These are phyloP conservation scores for Hibiscus syriacus DNA, from an alignment of 345 rosid species.

Conservation along the genomic window DNA sequence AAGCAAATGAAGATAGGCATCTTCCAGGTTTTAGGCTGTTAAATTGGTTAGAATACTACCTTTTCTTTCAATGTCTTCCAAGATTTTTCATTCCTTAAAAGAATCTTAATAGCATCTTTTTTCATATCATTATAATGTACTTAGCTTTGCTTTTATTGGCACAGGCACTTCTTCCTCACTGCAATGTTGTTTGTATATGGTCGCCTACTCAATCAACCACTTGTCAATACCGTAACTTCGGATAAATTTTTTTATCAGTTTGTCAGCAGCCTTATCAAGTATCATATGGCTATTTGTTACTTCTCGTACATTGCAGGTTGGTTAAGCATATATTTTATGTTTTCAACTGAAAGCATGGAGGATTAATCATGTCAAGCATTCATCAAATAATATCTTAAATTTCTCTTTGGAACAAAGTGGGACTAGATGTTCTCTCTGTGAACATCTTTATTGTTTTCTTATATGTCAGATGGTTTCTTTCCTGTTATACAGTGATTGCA, in stretches of 20 bases:
- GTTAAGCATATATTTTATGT: conserved; percentile 10
- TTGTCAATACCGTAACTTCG: conserved; percentile 78
- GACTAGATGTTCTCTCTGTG: not conserved
- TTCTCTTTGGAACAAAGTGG: not conserved
- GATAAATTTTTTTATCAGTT: conserved; percentile 74
- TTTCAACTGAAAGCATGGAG: conserved; percentile 6
- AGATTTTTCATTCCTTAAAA: not conserved
- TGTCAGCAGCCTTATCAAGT: conserved; percentile 77
- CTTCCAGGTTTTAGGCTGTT: conserved; percentile 85
- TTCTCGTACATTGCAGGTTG: conserved; percentile 83
- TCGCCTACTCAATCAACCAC: conserved; percentile 85
- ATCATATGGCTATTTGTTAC: conserved; percentile 87
- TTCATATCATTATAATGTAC: not conserved
- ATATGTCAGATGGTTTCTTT: not conserved
- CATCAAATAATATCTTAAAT: not conserved
- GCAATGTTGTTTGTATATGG: conserved; percentile 96
- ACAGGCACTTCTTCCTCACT: conserved; percentile 96
- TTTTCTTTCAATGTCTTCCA: not conserved
- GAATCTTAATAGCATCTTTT: not conserved
- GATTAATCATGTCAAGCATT: not conserved
- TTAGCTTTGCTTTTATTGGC: conserved; percentile 13
- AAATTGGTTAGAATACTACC: conserved; percentile 51
- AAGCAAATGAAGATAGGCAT: conserved; percentile 71
- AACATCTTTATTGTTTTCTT: not conserved
- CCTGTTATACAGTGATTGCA: not conserved